Evolutionary conservation across 805 yeast genomes (phyloP), one percentile per base, ranked within the genome.

Genomic region (Candida caryicola): DNA sequence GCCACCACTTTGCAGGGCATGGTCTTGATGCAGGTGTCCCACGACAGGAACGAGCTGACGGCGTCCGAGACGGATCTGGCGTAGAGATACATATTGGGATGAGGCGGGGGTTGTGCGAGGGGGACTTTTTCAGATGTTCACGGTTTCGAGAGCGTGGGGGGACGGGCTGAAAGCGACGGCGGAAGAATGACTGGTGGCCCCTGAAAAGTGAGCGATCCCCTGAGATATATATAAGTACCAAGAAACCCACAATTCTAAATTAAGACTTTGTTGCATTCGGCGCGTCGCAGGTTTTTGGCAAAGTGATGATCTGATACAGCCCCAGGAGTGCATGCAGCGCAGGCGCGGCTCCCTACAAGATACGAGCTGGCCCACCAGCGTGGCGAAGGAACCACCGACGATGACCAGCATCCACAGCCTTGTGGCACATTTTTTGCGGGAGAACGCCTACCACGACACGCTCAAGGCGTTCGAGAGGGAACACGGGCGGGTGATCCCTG

Each of bases 21-120:
- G 58, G 84, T 82, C 52, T 73, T 82, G 91, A 84, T 85, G 61
- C 95, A 86, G 2, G 85, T 76, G 53, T 81, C 78, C 93, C 95
- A 85, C 37, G 57, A 47, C 52, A 69, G 76, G 66, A 82, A 82
- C 4, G 84, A 52, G 13, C 81, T 79, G 31, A 60, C 60, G 29
- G 56, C 60, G 33, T 41, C 43, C 4, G 17, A 8, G 31, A 40
- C 14, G 16, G 31, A 23, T 28, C 47, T 38, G 6, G 21, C 17
- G 12, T 41, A 26, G 10, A 40, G 10, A 30, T 35, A 40, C 49
- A 45, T 45, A 18, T 28, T 36, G 17, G 17, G 9, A 21, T 27
- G 34, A 14, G n/a, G 13, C 10, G 16, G 33, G 1, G 17, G 17
- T 12, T 8, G n/a, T n/a, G 2, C 10, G 28, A 23, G 15, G 19